phyloP scores from a whole-genome alignment of 148 eudicot genomes.

The Nepenthes mirabilis region DNA sequence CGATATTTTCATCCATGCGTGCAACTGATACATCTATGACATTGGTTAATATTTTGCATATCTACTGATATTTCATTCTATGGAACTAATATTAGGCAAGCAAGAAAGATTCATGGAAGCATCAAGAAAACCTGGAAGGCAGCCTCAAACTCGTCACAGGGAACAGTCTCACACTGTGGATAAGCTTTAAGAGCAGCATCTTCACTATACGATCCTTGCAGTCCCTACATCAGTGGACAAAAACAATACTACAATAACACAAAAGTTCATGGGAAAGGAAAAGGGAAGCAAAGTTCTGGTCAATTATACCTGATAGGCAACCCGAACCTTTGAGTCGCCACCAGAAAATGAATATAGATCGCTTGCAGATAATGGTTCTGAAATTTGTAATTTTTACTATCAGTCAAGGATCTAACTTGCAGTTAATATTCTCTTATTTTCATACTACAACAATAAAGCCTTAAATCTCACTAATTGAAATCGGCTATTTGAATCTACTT shows the following conservation, averaged over 20 bases:
- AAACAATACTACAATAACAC: not conserved
- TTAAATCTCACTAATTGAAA: no score
- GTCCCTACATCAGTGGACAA: constrained; percentile 22
- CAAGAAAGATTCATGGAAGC: not conserved
- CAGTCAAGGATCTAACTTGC: no score
- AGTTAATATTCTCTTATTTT: no score
- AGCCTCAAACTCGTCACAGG: constrained; percentile 50
- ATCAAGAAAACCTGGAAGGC: constrained; percentile 39
- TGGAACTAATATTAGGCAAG: not conserved
- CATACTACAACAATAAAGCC: no score
- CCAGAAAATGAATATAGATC: constrained; percentile 23
- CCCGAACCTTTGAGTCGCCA: constrained; percentile 36
- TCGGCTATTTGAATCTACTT: no score
- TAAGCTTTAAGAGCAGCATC: constrained; percentile 55
- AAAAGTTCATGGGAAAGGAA: not conserved
- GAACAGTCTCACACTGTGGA: constrained; percentile 47
- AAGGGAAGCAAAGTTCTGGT: not conserved
- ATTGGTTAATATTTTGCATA: no score
- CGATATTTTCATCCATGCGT: no score
- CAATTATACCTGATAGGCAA: constrained; percentile 38
- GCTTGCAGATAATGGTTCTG: constrained; percentile 41
- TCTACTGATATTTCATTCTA: no score
- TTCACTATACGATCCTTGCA: constrained; percentile 54
- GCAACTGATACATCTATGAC: no score
- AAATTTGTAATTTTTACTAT: constrained; percentile 3